These are phyloP conservation scores for Boletus sp. DNA, from an alignment of 768 basidiomycete species.

Conservation along the genomic window DNA sequence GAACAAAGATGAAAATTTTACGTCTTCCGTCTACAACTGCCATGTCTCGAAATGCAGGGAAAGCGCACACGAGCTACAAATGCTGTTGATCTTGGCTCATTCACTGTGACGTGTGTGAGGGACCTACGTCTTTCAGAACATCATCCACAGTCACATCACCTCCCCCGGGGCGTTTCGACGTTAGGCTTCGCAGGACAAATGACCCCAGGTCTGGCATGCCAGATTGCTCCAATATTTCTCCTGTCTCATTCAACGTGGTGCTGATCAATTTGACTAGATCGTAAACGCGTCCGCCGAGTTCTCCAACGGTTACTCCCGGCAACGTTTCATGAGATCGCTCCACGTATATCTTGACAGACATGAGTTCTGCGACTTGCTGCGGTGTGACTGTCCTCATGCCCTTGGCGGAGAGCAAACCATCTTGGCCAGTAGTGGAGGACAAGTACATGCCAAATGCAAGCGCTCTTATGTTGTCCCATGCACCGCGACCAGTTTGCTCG, in stretches of 20 bases:
- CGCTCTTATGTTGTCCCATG: conserved; percentile 80
- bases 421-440: conserved; percentile 52
- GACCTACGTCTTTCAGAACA: conserved; percentile 60
- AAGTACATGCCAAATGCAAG: conserved; percentile 74
- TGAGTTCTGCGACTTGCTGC: conserved; percentile 66
- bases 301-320: conserved; percentile 68
- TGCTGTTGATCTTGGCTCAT: conserved; percentile 2
- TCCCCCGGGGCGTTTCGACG: conserved; percentile 36
- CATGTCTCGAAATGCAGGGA: conserved; percentile 86
- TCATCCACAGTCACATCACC: conserved; percentile 47
- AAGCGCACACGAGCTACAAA: conserved; percentile 65
- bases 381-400: conserved; percentile 58
- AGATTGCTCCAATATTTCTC: conserved; percentile 52
- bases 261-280: conserved; percentile 71
- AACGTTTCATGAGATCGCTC: conserved; percentile 71
- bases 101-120: background rate
- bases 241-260: conserved; percentile 68
- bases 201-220: conserved; percentile 72
- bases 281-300: conserved; percentile 71
- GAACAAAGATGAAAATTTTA: conserved; percentile 31
- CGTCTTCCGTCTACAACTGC: conserved; percentile 60
- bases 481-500: conserved; percentile 69
- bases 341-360: conserved; percentile 65
- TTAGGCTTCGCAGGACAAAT: conserved; percentile 70
- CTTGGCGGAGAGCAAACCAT: conserved; percentile 60